Percentiles rank a stretch among this genome's conserved stretches.
phyloP scores from a whole-genome alignment of 1,284 basidiomycete species.

The Trichosporon ovoides region DNA sequence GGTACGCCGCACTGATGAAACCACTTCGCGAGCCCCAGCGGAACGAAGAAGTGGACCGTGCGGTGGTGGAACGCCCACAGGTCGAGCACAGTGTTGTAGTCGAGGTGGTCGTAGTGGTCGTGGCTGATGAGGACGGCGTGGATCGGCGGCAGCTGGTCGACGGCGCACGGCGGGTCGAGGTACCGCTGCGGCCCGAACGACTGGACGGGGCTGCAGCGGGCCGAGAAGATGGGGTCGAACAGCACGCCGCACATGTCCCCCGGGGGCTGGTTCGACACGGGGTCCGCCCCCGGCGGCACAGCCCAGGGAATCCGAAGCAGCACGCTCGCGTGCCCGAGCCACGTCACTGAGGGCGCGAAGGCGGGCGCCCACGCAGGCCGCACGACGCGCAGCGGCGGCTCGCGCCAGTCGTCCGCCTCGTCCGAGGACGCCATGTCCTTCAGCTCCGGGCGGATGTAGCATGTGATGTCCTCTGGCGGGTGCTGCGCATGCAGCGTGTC shows the following conservation, averaged over 20 bases:
- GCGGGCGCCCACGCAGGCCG: constrained; percentile 30
- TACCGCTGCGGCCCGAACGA: constrained; percentile 44
- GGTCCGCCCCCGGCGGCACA: constrained; percentile 2
- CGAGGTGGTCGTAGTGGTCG: constrained; percentile 50
- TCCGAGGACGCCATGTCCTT: constrained; percentile 29
- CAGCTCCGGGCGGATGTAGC: constrained; percentile 36
- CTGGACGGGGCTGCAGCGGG: constrained; percentile 46
- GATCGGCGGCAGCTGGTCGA: constrained; percentile 43
- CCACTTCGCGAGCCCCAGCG: constrained; percentile 43
- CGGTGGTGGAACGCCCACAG: constrained; percentile 40
- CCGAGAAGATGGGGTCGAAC: constrained; percentile 49
- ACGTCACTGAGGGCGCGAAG: constrained; percentile 31
- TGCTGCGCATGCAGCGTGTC: constrained; percentile 10
- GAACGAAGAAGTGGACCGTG: constrained; percentile 47
- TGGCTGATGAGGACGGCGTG: constrained; percentile 46
- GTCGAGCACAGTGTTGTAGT: constrained; percentile 46
- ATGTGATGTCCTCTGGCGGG: constrained; percentile 7
- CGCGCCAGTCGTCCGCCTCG: constrained; percentile 43
- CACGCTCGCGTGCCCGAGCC: constrained; percentile 46
- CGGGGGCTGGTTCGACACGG: not conserved
- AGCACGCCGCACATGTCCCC: constrained; percentile 32
- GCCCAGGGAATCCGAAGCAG: constrained; percentile 42
- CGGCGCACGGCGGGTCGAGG: constrained; percentile 40
- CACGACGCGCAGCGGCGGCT: constrained; percentile 40
- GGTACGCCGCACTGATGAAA: constrained; percentile 41